These are phyloP conservation scores for Lentinula edodes DNA, from an alignment of 768 basidiomycete species.

Conservation along the genomic window DNA sequence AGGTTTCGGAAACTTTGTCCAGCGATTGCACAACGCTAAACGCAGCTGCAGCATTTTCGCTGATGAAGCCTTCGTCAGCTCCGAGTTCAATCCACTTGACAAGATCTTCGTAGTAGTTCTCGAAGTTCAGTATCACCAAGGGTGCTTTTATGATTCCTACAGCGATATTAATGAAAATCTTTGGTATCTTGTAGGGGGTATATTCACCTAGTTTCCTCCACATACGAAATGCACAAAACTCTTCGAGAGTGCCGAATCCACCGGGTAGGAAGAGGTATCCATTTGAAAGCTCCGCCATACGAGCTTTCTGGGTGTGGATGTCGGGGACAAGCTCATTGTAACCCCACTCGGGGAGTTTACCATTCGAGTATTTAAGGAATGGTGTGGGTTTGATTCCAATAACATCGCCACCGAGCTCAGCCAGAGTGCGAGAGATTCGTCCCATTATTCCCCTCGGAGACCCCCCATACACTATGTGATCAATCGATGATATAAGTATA, in stretches of 20 bases:
- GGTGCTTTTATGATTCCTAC: background rate
- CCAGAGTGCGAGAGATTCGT: background rate
- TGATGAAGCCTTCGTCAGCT: background rate
- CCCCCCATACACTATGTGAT: background rate
- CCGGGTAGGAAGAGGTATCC: background rate
- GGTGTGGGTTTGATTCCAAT: background rate
- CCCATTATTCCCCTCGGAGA: background rate
- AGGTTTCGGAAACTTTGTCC: background rate
- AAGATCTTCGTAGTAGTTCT: background rate
- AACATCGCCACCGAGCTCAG: background rate
- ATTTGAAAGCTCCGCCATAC: background rate
- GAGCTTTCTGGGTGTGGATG: background rate
- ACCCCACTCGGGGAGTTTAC: background rate
- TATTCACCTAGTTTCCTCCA: background rate
- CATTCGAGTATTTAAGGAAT: background rate
- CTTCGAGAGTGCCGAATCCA: background rate
- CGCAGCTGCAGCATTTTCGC: background rate
- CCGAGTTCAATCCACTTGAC: background rate
- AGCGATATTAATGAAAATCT: background rate
- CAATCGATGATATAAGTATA: background rate
- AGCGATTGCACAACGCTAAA: background rate
- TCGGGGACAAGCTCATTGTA: background rate
- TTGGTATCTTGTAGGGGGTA: too few relatives aligned
- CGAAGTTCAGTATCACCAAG: background rate
- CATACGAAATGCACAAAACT: background rate